phyloP scores from a whole-genome alignment of 768 basidiomycete genomes.

The Coprinopsis marcescibilis region DNA sequence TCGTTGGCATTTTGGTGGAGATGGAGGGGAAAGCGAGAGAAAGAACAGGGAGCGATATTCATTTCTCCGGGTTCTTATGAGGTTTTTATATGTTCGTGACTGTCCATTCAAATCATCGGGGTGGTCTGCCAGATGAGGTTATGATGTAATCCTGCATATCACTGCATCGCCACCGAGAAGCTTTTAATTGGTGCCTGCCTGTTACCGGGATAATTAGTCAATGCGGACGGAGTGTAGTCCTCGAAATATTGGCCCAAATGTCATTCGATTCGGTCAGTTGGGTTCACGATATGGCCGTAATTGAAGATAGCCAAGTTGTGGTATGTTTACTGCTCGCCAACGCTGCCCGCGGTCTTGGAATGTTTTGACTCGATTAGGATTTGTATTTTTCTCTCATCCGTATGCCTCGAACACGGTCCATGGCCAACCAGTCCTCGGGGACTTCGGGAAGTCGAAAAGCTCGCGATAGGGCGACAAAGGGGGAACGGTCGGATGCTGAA shows the following conservation, averaged over 20 bases:
- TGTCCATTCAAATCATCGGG: neutral
- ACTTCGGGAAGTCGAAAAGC: neutral
- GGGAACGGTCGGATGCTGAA: neutral
- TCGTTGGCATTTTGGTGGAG: conserved; percentile 31
- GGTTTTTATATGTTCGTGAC: no score
- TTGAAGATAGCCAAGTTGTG: no score
- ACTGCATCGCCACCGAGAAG: neutral
- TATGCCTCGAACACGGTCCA: neutral
- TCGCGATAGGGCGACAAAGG: neutral
- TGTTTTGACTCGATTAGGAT: neutral
- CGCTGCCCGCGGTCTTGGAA: no score
- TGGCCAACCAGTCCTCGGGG: neutral
- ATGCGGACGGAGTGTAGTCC: no score
- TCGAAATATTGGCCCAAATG: no score
- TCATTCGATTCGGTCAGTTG: no score
- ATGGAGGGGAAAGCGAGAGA: neutral
- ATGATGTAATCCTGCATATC: conserved; percentile 11
- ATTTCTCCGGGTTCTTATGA: neutral
- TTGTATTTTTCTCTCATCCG: neutral
- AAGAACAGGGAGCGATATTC: neutral
- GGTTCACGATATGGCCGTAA: no score
- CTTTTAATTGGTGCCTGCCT: no score
- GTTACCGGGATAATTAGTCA: no score
- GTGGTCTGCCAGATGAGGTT: conserved; percentile 8
- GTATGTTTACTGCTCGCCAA: no score